A percentile compares a stretch with the other conserved stretches of the same genome.
Conservation (phyloP, 2,329 filamentous ascomycete genomes). For the Xylaria sp. region DNA sequence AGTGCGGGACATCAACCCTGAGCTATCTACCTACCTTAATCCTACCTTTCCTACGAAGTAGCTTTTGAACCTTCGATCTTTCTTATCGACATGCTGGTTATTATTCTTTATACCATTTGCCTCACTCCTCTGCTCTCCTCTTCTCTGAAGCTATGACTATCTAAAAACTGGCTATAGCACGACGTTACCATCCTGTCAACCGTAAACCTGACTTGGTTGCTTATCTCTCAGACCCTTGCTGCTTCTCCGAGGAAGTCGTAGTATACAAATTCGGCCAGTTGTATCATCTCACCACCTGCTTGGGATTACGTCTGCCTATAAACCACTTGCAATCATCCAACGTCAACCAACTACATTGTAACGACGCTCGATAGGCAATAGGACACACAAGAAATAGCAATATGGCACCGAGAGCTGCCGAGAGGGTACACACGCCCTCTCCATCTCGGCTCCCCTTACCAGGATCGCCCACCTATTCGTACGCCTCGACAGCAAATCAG, state of each 20-base stretch:
- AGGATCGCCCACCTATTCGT: conserved; percentile 70
- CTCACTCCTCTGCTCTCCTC: background rate
- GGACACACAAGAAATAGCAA: conserved; percentile 10
- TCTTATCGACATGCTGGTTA: conserved; percentile 11
- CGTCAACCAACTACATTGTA: background rate
- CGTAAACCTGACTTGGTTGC: background rate
- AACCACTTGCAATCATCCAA: background rate
- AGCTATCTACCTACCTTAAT: background rate
- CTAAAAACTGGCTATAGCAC: conserved; percentile 3
- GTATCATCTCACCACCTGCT: conserved; percentile 16
- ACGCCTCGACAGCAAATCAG: conserved; percentile 71
- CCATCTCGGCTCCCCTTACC: conserved; percentile 71
- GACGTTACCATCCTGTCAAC: conserved; percentile 8
- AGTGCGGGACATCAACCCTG: conserved; percentile 8
- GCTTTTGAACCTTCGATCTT: background rate
- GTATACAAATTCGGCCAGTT: conserved; percentile 31
- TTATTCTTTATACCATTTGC: background rate
- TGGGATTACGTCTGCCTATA: conserved; percentile 24
- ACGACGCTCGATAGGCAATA: background rate
- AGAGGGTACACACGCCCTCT: conserved; percentile 59
- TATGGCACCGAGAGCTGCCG: conserved; percentile 44
- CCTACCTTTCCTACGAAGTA: background rate
- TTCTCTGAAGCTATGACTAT: conserved; percentile 3
- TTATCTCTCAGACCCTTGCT: conserved; percentile 24
- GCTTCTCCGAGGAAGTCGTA: conserved; percentile 14